Base-by-base conservation (phyloP, 805 yeast genomes). In the Ogataea nitratoaversa region DNA sequence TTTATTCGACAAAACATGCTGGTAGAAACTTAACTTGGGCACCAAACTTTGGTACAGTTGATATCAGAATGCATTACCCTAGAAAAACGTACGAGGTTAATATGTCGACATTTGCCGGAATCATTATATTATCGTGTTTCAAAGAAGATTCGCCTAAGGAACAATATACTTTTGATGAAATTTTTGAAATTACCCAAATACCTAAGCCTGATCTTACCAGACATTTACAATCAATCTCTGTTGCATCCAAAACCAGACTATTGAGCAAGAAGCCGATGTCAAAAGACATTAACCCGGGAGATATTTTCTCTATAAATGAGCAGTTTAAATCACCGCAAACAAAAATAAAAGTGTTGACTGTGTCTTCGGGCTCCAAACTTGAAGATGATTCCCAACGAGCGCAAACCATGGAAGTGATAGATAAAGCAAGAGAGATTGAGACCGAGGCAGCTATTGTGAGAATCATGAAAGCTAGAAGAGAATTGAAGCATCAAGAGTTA, bases 371-470 rank as follows among this genome's bases (percentile, higher is more conserved):
- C 1, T 58, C 64, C 8, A 72, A 68, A 38, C 56, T 63, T 3
- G 87, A 77, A 45, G 71, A 70, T 34, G 83, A 77, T 28, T 63
- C 66, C 13, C 85, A 80, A 48, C 61, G 73, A 9, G 63, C 65
- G 14, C 71, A 71, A 38, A 82, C 85, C 0, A 63, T 79, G 57
- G 71, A 71, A n/a, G 63, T 68, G 28, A 67, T 87, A 23, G 71
- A 72, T 30, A 82, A 76, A 49, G 78, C 87, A 4, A 70, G 95
- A 42, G 71, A 77, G 43, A 70, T 72, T 40, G 85, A 82, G 53
- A 67, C 84, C 2, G 93, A 86, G 56, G 95, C 96, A 1, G 93
- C 95, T 0, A 74, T 89, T 41, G 95, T 89, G 5, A 71, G 96
- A 37, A 78, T 82, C n/a, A 81, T 89, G 91, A 89, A 89, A 63